Evolutionary conservation across 495 filamentous ascomycete species (phyloP).

Genomic region (Venustampulla echinocandica): DNA sequence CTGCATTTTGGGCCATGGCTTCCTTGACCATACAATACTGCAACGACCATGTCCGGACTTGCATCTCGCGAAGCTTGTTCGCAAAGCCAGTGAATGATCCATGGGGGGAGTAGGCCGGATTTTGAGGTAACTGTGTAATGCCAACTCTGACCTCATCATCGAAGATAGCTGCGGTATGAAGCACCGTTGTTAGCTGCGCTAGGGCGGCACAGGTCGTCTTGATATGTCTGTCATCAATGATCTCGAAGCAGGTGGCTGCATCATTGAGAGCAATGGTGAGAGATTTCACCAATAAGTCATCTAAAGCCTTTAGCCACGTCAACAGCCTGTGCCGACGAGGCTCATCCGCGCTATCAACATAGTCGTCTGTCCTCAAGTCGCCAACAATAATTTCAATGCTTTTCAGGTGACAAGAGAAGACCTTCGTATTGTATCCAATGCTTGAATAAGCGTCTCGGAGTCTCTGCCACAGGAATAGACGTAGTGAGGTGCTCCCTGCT

Average conservation of each 20-base stretch:
- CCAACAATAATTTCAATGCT: conserved; percentile 73
- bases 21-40: conserved; percentile 67
- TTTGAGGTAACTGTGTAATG: conserved; percentile 42
- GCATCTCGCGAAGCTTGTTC: conserved; percentile 75
- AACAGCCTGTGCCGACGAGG: conserved; percentile 60
- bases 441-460: conserved; percentile 78
- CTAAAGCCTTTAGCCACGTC: conserved; percentile 65
- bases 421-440: conserved; percentile 75
- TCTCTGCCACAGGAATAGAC: conserved; percentile 78
- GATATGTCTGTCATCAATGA: conserved; percentile 70
- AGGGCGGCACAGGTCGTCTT: conserved; percentile 60
- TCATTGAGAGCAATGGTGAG: conserved; percentile 57
- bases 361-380: conserved; percentile 58
- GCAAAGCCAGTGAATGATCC: conserved; percentile 38
- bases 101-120: conserved; percentile 31
- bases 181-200: conserved; percentile 54
- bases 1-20: conserved; percentile 56
- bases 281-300: conserved; percentile 61
- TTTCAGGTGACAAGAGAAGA: conserved; percentile 74
- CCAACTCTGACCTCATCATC: conserved; percentile 76
- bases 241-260: conserved; percentile 62
- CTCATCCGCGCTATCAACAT: conserved; percentile 48
- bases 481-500: conserved; percentile 67
- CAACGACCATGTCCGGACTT: conserved; percentile 79
- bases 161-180: conserved; percentile 70